A percentile compares a stretch with the other conserved stretches of the same genome.
These are phyloP conservation scores for Lachancea quebecensis DNA, from an alignment of 805 yeast genomes.

Conservation along the genomic window DNA sequence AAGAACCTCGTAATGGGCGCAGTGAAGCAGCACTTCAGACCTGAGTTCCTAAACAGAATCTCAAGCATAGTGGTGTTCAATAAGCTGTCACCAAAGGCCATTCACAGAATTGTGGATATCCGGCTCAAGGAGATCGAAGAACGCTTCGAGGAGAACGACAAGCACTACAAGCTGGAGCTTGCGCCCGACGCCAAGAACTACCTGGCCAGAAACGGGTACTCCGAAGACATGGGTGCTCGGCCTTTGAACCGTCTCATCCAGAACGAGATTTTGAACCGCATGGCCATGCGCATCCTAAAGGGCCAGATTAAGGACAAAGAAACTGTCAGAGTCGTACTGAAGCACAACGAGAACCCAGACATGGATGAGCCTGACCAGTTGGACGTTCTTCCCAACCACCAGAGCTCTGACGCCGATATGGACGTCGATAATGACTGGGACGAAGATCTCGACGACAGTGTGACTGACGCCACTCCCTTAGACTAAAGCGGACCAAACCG, in stretches of 20 bases:
- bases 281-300: constrained; percentile 82
- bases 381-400: constrained; percentile 83
- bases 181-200: constrained; percentile 72
- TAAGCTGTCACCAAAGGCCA: constrained; percentile 84
- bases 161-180: constrained; percentile 64
- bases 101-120: constrained; percentile 82
- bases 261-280: constrained; percentile 72
- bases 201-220: constrained; percentile 80
- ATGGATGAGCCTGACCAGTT: constrained; percentile 42
- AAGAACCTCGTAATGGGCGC: constrained; percentile 75
- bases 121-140: constrained; percentile 78
- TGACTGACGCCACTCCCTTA: constrained; percentile 9
- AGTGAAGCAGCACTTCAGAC: constrained; percentile 87
- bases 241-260: constrained; percentile 92
- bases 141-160: constrained; percentile 80
- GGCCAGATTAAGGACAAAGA: constrained; percentile 89
- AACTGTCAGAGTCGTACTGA: constrained; percentile 55
- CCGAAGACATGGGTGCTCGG: constrained; percentile 92
- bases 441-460: constrained; percentile 15
- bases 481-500: not conserved
- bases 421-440: constrained; percentile 47
- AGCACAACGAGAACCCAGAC: constrained; percentile 20
- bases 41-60: constrained; percentile 94
- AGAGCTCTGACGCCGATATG: constrained; percentile 51
- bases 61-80: constrained; percentile 90